Evolutionary conservation across 2,329 filamentous ascomycete genomes (phyloP), one percentile per base, ranked within the genome.

Genomic region (Cercospora citrullina): DNA sequence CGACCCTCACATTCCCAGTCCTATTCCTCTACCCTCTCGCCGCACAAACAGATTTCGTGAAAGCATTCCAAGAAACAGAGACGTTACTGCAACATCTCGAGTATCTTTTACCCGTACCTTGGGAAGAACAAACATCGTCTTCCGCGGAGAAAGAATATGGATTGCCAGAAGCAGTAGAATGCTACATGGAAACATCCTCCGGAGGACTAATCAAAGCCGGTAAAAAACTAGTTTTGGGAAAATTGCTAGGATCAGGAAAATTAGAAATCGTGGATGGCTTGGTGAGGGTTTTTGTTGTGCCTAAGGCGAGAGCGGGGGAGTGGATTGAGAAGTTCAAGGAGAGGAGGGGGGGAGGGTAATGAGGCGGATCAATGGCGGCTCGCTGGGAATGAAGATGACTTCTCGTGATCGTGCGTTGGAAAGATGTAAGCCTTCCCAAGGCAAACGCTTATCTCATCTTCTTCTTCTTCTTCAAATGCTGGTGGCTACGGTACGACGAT

Each of bases 191-290:
- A 83, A 98, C 93, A 0, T 81, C 81, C 4, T 83, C 84, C 0
- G 93, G 93, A 0, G 93, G 94, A 0, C 79, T 99, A 74, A 87
- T 97, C 75, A 97, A 96, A 82, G 89, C 94, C 23, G 94, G 95
- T 59, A 94, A 92, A 86, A 95, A 94, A 77, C 85, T 95, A 71
- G 84, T 87, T 21, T 79, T 98, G 73, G 80, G 93, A 61, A 91
- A 93, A 82, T 86, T 94, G 31, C 80, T 98, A 70, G 84, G 84
- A 8, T 87, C 87, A 8, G 93, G 91, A 6, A 93, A 91, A 76
- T 88, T 96, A 6, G 94, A 96, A 81, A 85, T 99, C 9, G 89
- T 96, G 58, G 94, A 99, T 80, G 91, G 92, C 31, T 81, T 98
- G 70, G 87, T 98, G 26, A 89, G 84, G 76, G 88, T 99, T 31